Percentiles rank a stretch among this genome's conserved stretches.
These are phyloP conservation scores for Whalleya microplaca DNA, from an alignment of 2,329 filamentous ascomycete species.

Conservation along the genomic window DNA sequence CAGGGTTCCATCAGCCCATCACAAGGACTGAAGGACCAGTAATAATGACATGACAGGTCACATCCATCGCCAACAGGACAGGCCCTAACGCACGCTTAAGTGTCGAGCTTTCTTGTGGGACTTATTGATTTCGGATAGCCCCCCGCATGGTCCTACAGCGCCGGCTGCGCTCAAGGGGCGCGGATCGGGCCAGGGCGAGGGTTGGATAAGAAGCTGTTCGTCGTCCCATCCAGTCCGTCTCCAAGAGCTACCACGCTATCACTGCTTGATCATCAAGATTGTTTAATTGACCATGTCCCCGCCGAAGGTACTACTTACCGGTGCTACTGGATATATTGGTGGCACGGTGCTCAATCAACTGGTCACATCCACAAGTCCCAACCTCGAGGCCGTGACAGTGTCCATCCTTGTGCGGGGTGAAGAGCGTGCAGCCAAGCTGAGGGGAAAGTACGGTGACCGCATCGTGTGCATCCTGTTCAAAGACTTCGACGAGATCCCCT, in stretches of 20 bases:
- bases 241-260: neutral
- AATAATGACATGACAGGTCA: no score
- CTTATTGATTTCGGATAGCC: no score
- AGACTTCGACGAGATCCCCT: slow-evolving; percentile 29
- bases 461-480: slow-evolving; percentile 27
- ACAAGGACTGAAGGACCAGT: no score
- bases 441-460: slow-evolving; percentile 23
- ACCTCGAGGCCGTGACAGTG: slow-evolving; percentile 15
- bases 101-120: no score
- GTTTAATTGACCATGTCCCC: neutral
- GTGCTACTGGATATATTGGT: slow-evolving; percentile 33
- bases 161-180: no score
- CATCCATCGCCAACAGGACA: no score
- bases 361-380: slow-evolving; percentile 18
- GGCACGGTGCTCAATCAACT: slow-evolving; percentile 26
- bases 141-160: no score
- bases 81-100: no score
- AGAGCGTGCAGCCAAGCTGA: slow-evolving; percentile 25
- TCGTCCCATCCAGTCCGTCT: neutral
- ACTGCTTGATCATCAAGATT: neutral
- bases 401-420: slow-evolving; percentile 28
- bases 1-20: no score
- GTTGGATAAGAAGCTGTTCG: neutral
- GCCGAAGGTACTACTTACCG: slow-evolving; percentile 28
- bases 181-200: no score